Evolutionary conservation across 1,284 basidiomycete species (phyloP).

Genomic region (Mycena citricolor): DNA sequence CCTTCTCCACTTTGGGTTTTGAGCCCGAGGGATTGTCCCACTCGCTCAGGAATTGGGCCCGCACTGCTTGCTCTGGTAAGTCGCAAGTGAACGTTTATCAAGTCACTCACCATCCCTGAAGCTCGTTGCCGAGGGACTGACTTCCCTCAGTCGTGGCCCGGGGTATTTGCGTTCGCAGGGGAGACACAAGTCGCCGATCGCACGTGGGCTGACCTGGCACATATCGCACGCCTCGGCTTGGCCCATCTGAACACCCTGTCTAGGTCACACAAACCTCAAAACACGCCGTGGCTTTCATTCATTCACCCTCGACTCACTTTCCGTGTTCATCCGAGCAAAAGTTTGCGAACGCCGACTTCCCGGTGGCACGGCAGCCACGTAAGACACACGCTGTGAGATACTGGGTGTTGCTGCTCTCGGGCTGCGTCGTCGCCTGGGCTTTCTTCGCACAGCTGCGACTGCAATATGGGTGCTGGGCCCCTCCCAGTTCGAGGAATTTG

Average conservation of each 20-base stretch:
- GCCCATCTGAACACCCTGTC: conserved; percentile 49
- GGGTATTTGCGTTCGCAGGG: conserved; percentile 41
- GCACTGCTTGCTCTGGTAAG: conserved; percentile 31
- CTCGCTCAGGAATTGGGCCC: conserved; percentile 45
- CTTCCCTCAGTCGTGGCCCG: conserved; percentile 40
- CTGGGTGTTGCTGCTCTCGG: too few relatives aligned
- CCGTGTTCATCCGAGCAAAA: conserved; percentile 60
- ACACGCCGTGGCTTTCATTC: conserved; percentile 12
- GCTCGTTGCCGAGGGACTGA: conserved; percentile 36
- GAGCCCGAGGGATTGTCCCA: conserved; percentile 42
- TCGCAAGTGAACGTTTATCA: background rate
- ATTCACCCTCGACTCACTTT: conserved; percentile 37
- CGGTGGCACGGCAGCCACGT: conserved; percentile 47
- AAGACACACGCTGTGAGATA: conserved; percentile 48
- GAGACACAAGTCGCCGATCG: conserved; percentile 42
- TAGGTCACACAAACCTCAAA: conserved; percentile 27
- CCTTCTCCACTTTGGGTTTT: conserved; percentile 46
- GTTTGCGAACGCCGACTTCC: conserved; percentile 45
- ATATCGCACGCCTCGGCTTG: conserved; percentile 46
- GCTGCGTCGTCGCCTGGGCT: conserved; percentile 36
- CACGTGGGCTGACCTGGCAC: conserved; percentile 46
- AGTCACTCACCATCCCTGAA: conserved; percentile 42
- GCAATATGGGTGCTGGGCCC: conserved; percentile 55
- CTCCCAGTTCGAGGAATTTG: conserved; percentile 56
- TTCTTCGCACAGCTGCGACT: conserved; percentile 57